Evolutionary conservation across 2,329 filamentous ascomycete species (phyloP), one percentile per base, ranked within the genome.

Genomic region (Plectosphaerella cucumerina): DNA sequence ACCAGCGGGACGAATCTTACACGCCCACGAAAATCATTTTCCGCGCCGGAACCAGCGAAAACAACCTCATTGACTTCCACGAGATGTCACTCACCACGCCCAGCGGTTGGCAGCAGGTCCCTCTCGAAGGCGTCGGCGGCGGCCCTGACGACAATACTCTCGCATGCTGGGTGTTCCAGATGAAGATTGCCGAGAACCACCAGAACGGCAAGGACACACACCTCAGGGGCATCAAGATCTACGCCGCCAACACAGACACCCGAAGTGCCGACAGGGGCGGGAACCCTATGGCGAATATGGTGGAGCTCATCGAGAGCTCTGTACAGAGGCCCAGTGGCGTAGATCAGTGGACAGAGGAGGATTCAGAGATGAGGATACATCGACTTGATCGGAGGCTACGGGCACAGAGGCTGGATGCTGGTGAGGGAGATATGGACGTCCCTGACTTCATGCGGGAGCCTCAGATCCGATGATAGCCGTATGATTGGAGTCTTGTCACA

Each of bases 121-220:
- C 89, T 20, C 70, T 82, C 17, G 65, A 66, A 1, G 74, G 74
- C 12, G 73, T 73, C 0, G 80, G 79, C n/a, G 76, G 77, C 39
- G 83, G 81, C 44, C 77, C 76, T 45, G 84, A 84, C 62, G 87
- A 80, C 39, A 87, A 85, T 60, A 88, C 92, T 1, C 80, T 97
- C 17, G 84, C 92, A 53, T 91, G 89, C 15, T 96, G 93, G 72
- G 83, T 97, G 26, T 78, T 99, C 23, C 92, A 97, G 68, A 85
- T 97, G 62, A 85, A 89, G 58, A 86, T 99, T 46, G 81, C 93
- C 48, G 94, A 97, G 72, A 99, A 99, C 64, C 94, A 99, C 67
- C 94, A 99, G 71, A 99, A 99, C 67, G 94, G 94, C 57, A 99
- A 99, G 68, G 94, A 99, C 66, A 99, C 94, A n/a, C 94, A 99